A percentile compares a stretch with the other conserved stretches of the same genome.
These are phyloP conservation scores for Biscogniauxia sp. DNA, from an alignment of 2,329 filamentous ascomycete species.

Conservation along the genomic window DNA sequence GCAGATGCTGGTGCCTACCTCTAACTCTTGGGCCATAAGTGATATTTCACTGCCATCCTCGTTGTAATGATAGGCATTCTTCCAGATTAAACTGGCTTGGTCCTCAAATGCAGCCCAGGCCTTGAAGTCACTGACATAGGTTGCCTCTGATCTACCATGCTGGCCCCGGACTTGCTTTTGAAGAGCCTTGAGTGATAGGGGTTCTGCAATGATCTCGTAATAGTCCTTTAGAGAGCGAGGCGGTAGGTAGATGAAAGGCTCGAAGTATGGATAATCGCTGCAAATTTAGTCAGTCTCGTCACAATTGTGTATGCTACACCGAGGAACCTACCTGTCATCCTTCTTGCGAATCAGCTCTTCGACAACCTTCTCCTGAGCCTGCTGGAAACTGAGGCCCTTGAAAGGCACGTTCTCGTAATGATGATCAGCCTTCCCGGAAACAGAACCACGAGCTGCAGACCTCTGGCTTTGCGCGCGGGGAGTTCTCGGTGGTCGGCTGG, in stretches of 20 bases:
- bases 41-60: slow-evolving; percentile 88
- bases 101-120: slow-evolving; percentile 81
- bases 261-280: slow-evolving; percentile 67
- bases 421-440: slow-evolving; percentile 45
- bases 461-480: slow-evolving; percentile 29
- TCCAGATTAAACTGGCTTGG: slow-evolving; percentile 78
- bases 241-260: slow-evolving; percentile 76
- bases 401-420: slow-evolving; percentile 60
- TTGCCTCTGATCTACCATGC: slow-evolving; percentile 64
- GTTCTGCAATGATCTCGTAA: slow-evolving; percentile 78
- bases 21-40: slow-evolving; percentile 71
- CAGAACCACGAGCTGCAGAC: slow-evolving; percentile 33
- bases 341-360: slow-evolving; percentile 69
- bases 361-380: slow-evolving; percentile 83
- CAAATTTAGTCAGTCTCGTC: slow-evolving; percentile 29
- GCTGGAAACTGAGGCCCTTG: slow-evolving; percentile 72
- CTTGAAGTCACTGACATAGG: slow-evolving; percentile 68
- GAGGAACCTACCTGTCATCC: slow-evolving; percentile 57
- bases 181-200: slow-evolving; percentile 73
- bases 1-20: slow-evolving; percentile 51
- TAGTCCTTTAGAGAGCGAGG: slow-evolving; percentile 77
- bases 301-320: not conserved
- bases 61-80: slow-evolving; percentile 85
- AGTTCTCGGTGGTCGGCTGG: slow-evolving; percentile 36
- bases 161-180: slow-evolving; percentile 75